These are phyloP conservation scores for Madurella mycetomatis DNA, from an alignment of 2,329 filamentous ascomycete genomes.

Conservation along the genomic window DNA sequence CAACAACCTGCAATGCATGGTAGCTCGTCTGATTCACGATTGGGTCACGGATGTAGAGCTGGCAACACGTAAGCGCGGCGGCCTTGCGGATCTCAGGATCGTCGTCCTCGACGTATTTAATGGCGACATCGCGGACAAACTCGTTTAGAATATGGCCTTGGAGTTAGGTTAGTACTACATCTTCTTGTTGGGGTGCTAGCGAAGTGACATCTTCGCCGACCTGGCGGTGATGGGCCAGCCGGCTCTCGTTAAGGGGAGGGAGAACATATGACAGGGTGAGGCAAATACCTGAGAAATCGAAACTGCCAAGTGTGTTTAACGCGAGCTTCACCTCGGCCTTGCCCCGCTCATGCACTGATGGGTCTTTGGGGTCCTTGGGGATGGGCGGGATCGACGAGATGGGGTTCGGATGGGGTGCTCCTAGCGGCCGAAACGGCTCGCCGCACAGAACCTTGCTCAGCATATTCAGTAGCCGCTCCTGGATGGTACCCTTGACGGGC, in stretches of 20 bases:
- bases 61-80: slow-evolving; percentile 92
- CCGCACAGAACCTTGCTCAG: slow-evolving; percentile 90
- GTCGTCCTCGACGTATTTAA: slow-evolving; percentile 96
- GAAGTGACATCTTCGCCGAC: not conserved
- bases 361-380: slow-evolving; percentile 81
- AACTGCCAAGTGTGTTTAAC: slow-evolving; percentile 92
- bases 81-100: slow-evolving; percentile 91
- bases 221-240: not conserved
- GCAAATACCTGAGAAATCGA: slow-evolving; percentile 71
- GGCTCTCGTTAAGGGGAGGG: not conserved
- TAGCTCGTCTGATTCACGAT: slow-evolving; percentile 98
- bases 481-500: slow-evolving; percentile 85
- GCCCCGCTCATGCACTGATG: slow-evolving; percentile 70
- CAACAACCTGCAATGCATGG: slow-evolving; percentile 93
- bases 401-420: slow-evolving; percentile 80
- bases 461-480: slow-evolving; percentile 90
- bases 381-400: slow-evolving; percentile 76
- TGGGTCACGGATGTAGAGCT: slow-evolving; percentile 92
- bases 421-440: slow-evolving; percentile 85
- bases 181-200: not conserved
- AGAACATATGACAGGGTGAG: not conserved
- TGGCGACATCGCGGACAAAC: slow-evolving; percentile 95
- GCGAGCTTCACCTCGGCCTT: slow-evolving; percentile 89
- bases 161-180: slow-evolving; percentile 18
- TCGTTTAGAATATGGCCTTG: slow-evolving; percentile 86